Conservation (phyloP, 768 basidiomycete species). For the Atractiella rhizophila region DNA sequence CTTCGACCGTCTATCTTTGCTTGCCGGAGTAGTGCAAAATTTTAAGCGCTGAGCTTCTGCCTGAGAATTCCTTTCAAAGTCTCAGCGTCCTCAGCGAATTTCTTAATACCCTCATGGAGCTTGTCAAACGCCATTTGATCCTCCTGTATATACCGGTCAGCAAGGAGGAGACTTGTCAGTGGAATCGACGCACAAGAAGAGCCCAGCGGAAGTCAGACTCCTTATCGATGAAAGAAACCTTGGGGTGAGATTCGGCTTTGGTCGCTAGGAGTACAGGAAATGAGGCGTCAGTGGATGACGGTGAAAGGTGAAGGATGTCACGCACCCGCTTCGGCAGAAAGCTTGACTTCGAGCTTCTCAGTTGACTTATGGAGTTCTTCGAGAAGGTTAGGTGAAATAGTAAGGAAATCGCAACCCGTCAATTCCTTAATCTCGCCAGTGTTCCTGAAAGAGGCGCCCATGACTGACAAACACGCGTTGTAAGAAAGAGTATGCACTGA, state of each 20-base stretch:
- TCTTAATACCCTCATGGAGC: slow-evolving; percentile 91
- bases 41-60: no score
- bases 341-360: slow-evolving; percentile 55
- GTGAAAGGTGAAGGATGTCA: background rate
- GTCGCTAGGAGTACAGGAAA: background rate
- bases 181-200: no score
- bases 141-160: no score
- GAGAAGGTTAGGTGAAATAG: slow-evolving; percentile 69
- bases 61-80: slow-evolving; percentile 61
- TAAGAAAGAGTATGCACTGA: background rate
- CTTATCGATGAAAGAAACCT: slow-evolving; percentile 66
- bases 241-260: slow-evolving; percentile 33
- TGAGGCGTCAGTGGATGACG: background rate
- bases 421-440: slow-evolving; percentile 76
- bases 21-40: no score
- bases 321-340: slow-evolving; percentile 39
- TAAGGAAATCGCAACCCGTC: slow-evolving; percentile 92
- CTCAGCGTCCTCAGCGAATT: slow-evolving; percentile 77
- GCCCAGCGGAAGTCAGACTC: slow-evolving; percentile 91
- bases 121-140: slow-evolving; percentile 98
- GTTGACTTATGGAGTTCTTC: slow-evolving; percentile 73
- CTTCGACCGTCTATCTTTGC: no score
- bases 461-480: no score
- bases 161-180: no score
- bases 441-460: slow-evolving; percentile 99